Evolutionary conservation across 202 grass and related monocot genomes (phyloP), one percentile per base, ranked within the genome.

Genomic region (Schoenoplectus triqueter): DNA sequence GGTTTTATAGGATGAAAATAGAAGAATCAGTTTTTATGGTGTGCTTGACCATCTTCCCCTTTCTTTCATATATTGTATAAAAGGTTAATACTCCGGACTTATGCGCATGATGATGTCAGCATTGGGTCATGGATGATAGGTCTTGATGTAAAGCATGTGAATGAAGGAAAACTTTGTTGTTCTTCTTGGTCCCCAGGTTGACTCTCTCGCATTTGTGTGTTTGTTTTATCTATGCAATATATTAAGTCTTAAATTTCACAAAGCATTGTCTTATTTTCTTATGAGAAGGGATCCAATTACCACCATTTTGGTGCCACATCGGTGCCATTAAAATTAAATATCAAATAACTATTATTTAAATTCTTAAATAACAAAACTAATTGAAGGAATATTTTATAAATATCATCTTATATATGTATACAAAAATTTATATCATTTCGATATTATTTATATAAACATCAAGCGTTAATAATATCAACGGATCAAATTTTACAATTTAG

Each of bases 51-150:
- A 76, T 56, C 55, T 56, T 13, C 9, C 47, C 46, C 41, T 39
- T 45, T 69, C 61, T 62, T 80, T 62, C 40, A 59, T 44, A 47
- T 55, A 42, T 13, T 80, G 55, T 44, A 49, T 66, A 66, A 52
- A 86, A 99, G 96, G 83, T 91, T 78, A 85, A 72, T 92, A 90
- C 93, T 99, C 66, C 88, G 93, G 56, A 91, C 91, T 82, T 99
- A 96, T 86, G 96, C 96, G 14, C 93, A 96, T 85, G 96, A 99
- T 92, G 96, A 99, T 92, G 91, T 99, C 84, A 99, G 91, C 51
- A 73, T 96, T 54, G 96, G 96, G 76, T 99, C 96, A 7, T 99
- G 96, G 96, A 92, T 99, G 87, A 86, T 99, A 87, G 96, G 96
- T 41, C 93, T 99, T 86, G 90, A 87, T 78, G 91, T 96, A 74